A percentile compares a stretch with the other conserved stretches of the same genome.
Evolutionary conservation across 208 protist genomes (phyloP).

Genomic region (Leishmania major): DNA sequence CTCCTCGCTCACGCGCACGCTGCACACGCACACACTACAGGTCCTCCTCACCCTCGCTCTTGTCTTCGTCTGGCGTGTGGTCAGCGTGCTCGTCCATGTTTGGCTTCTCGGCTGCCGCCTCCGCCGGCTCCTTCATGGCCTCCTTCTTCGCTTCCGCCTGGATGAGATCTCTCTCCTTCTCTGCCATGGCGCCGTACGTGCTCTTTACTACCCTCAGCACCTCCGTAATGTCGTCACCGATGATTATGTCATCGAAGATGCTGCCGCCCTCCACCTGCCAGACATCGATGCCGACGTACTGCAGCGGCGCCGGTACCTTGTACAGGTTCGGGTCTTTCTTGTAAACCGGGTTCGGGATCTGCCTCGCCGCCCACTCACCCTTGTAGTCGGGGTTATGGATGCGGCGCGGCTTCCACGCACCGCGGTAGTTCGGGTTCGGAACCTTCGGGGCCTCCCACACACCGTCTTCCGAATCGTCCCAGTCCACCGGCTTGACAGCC

Average conservation of each 20-base stretch:
- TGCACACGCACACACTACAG: background rate
- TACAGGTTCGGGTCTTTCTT: conserved; percentile 77
- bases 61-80: conserved; percentile 1
- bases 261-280: conserved; percentile 96
- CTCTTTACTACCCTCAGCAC: conserved; percentile 54
- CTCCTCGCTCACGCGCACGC: background rate
- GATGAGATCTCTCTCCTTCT: conserved; percentile 19
- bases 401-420: conserved; percentile 81
- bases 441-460: conserved; percentile 86
- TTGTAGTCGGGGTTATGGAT: conserved; percentile 96
- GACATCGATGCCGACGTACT: conserved; percentile 93
- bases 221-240: conserved; percentile 88
- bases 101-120: background rate
- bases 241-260: conserved; percentile 97
- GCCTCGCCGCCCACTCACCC: conserved; percentile 87
- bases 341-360: conserved; percentile 94
- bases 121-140: background rate
- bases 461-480: conserved; percentile 92
- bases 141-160: conserved; percentile 3
- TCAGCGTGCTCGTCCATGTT: background rate
- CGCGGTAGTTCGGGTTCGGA: conserved; percentile 89
- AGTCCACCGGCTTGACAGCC: conserved; percentile 92
- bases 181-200: conserved; percentile 35
- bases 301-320: conserved; percentile 55
- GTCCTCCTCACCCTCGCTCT: background rate